Base-by-base conservation (phyloP, 2,329 filamentous ascomycete genomes). In the Meredithiella fracta region DNA sequence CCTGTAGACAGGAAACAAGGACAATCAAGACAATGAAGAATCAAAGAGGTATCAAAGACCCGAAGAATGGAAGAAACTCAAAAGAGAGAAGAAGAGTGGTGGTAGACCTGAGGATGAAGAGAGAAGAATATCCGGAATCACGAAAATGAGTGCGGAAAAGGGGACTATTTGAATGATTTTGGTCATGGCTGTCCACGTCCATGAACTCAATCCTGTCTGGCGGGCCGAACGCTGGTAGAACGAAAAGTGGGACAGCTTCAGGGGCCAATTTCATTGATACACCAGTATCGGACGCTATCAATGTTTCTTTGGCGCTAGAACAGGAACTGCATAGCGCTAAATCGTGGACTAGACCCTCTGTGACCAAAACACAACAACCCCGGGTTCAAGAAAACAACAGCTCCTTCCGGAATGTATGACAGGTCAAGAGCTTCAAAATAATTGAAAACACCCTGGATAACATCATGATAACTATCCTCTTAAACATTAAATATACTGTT, bases 81-180 rank as follows among this genome's bases (percentile, higher is more conserved):
- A 53, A 57, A 42, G 31, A 54, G 40, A 50, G 49, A 53, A 54
- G n/a, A 57, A 20, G 47, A 54, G 38, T 6, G 31, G 26, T 20
- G 23, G 42, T 34, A 25, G 40, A 54, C 17, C 44, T 49, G 23
- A 9, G 29, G 25, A 49, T 47, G 49, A 25, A 47, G 49, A 42
- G 29, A 40, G 50, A 53, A 52, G 56, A 47, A 34, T 20, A 53
- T 52, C 29, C 40, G 20, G 23, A 51, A 49, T 47, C 17, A 29
- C 47, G 17, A 40, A 50, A 52, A 50, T 23, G 23, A 37, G 52
- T 25, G 51, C 37, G 29, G 53, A 54, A 56, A 58, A 49, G 53
- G 57, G 57, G 53, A 49, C 53, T 56, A 49, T 58, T 56, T 52
- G 50, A 56, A 55, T 47, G 50, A n/a, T 52, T 52, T 52, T 23